Conservation (phyloP, 2,329 filamentous ascomycete species). For the Alternaria infectoria region DNA sequence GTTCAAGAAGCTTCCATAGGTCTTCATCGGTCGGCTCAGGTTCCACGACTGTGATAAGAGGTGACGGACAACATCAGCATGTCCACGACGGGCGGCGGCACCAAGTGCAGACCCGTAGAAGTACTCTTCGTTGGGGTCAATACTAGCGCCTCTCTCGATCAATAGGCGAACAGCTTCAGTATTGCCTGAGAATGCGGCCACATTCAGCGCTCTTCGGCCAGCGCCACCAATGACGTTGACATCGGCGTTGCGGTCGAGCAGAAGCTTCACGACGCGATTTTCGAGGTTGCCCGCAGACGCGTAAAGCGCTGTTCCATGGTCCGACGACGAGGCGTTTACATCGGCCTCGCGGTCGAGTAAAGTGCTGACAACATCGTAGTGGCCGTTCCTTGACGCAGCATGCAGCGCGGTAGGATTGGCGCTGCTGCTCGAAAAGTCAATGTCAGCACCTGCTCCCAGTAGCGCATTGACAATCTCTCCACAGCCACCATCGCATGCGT, state of each 20-base stretch:
- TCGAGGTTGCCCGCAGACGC: constrained; percentile 17
- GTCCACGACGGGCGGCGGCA: constrained; percentile 23
- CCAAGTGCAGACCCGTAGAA: constrained; percentile 27
- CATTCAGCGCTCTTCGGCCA: constrained; percentile 20
- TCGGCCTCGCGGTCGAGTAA: constrained; percentile 23
- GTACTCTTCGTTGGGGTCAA: constrained; percentile 30
- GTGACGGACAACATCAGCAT: constrained; percentile 23
- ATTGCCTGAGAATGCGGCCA: constrained; percentile 27
- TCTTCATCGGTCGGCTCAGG: constrained; percentile 22
- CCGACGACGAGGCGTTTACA: constrained; percentile 11
- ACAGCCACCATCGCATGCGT: constrained; percentile 23
- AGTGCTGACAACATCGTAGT: constrained; percentile 18
- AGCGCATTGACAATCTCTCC: constrained; percentile 24
- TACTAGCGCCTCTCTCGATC: constrained; percentile 23
- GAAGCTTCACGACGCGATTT: constrained; percentile 11
- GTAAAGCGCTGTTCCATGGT: constrained; percentile 25
- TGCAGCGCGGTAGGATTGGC: constrained; percentile 19
- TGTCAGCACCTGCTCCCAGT: constrained; percentile 21
- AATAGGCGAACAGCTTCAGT: constrained; percentile 21
- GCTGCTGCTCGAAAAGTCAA: constrained; percentile 9
- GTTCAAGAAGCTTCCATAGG: constrained; percentile 25
- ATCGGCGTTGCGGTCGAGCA: constrained; percentile 20
- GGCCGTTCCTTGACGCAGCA: constrained; percentile 20
- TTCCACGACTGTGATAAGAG: constrained; percentile 26
- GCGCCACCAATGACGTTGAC: constrained; percentile 22